Evolutionary conservation across 257 asterid species (phyloP), one percentile per base, ranked within the genome.

Genomic region (Oldenlandia corymbosa): DNA sequence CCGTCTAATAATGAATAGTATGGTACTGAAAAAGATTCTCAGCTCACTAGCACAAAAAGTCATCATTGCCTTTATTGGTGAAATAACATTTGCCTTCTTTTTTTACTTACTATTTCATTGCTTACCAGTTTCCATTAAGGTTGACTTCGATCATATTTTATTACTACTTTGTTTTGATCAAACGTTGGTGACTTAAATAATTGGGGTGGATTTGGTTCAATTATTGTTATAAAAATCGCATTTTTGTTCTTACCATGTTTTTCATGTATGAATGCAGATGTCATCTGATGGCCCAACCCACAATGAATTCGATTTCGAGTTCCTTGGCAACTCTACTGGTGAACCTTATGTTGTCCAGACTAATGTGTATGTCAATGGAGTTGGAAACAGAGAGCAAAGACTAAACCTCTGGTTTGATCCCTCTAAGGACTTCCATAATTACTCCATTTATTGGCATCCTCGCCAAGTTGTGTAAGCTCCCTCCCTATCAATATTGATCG

Each of bases 381-480:
- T 85, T 5, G 97, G 97, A 2, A 85, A 90, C 70, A 79, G 97
- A 64, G 97, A 90, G 59, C 96, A 90, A 67, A 75, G 97, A 60
- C 62, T 87, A 57, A 85, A 85, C 60, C 96, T 87, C 28, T 90
- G 97, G 97, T 90, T 90, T 49, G 97, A 90, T 21, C 96, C 97
- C 60, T 79, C 91, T 5, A 80, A 78, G 65, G 97, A 84, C 4
- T 90, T 87, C 42, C 97, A 90, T 48, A 65, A 86, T 10, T 90
- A 90, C 67, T 85, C 97, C 62, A 52, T 90, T 62, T 36, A 68
- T 30, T 90, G 97, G 97, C 86, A 73, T 63, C 88, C 70, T 17
- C 93, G 90, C 75, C 83, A 82, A 85, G 97, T 90, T 63, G 75
- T 87, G 97, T 90, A 82, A 83, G 97, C 36, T 50, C 62, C 34